Base-by-base conservation (phyloP, 257 asterid species). In the Solanum pimpinellifolium region DNA sequence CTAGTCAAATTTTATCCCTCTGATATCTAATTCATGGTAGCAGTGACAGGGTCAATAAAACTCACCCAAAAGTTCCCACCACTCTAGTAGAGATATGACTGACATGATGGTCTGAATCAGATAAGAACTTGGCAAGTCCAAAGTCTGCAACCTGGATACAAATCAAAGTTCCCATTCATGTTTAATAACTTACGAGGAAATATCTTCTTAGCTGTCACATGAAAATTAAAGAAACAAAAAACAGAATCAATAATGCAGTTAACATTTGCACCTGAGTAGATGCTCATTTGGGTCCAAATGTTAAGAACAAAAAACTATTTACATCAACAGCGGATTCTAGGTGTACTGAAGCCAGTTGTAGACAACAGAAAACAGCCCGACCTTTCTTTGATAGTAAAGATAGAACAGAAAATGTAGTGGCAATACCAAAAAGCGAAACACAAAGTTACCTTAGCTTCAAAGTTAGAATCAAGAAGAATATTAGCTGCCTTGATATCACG, bases 401-500 rank as follows among this genome's bases (percentile, higher is more conserved):
- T 23, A 52, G 11, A 47, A 47, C 49, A 56, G 29, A 62, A 52
- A 49, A 52, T 59, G 37, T 25, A 52, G 37, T 74, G 83, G 11
- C 31, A 23, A 23, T 33, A 37, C 49, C 72, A 33, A 39, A 78
- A 72, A 31, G 9, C 46, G 27, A n/a, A 83, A 41, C 21, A 70
- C 29, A n/a, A 66, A 86, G 56, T 56, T 86, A 86, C 90, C 89
- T 86, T 89, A 41, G 89, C 86, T 75, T 89, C 89, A 39, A 72
- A 86, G 16, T 89, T 86, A 11, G 78, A 73, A 62, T 86, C 89
- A n/a, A 89, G 87, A 83, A 89, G 89, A 89, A 89, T 86, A 75
- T 89, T 89, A 42, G 90, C 83, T 11, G 89, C 89, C 80, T 89
- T 89, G 77, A 89, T 89, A 65, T 89, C 90, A 18, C 89, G 90